These are phyloP conservation scores for Penstemon barbatus DNA, from an alignment of 257 asterid genomes.

Conservation along the genomic window DNA sequence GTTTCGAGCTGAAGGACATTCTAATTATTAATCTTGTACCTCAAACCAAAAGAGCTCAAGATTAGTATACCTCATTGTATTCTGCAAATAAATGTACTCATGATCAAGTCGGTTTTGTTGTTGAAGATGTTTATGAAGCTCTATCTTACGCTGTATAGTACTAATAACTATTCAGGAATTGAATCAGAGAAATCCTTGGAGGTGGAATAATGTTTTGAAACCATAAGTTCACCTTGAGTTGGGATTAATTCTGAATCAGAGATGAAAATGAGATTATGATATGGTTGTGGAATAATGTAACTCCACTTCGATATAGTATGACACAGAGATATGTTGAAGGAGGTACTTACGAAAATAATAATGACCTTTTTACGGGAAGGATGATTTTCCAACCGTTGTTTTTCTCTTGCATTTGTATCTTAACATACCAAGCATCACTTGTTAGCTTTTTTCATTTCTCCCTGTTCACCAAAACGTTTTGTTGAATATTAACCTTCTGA, in stretches of 20 bases:
- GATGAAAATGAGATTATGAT: not conserved
- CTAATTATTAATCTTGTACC: not conserved
- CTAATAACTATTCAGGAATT: not conserved
- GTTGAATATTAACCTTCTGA: too few species aligned
- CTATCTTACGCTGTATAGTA: not conserved
- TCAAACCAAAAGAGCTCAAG: not conserved
- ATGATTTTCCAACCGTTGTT: too few species aligned
- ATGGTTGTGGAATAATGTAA: not conserved
- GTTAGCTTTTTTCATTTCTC: too few species aligned
- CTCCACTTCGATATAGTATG: too few species aligned
- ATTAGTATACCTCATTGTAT: not conserved
- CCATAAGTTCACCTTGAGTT: not conserved
- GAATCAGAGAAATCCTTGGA: not conserved
- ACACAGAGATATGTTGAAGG: too few species aligned
- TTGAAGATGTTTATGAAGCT: not conserved
- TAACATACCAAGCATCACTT: too few species aligned
- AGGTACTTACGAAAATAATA: too few species aligned
- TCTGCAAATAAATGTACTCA: not conserved
- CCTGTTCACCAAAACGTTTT: too few species aligned
- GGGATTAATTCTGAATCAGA: slow-evolving; percentile 1
- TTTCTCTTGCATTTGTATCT: too few species aligned
- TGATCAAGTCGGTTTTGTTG: not conserved
- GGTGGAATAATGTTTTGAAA: not conserved
- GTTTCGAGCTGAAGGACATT: not conserved
- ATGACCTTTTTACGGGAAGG: too few species aligned